Evolutionary conservation across 352 stramenopile species (phyloP).

Genomic region (Phytophthora aleatoria): DNA sequence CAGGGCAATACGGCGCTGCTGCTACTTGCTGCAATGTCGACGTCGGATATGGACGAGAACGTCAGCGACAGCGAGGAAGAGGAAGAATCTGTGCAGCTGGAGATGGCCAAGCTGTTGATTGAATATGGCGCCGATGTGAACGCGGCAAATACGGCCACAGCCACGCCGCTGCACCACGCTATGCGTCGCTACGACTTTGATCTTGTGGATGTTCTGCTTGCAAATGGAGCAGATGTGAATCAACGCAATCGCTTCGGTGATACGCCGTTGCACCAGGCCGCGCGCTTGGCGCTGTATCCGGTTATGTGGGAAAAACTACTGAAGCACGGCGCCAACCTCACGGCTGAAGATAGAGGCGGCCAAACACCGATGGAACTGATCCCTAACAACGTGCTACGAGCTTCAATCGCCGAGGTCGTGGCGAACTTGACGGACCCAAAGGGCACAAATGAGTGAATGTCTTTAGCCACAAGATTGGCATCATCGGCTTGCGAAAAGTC

Average conservation of each 20-base stretch:
- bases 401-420: conserved; percentile 26
- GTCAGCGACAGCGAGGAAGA: conserved; percentile 25
- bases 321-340: conserved; percentile 26
- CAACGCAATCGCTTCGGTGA: conserved; percentile 38
- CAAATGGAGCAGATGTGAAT: conserved; percentile 36
- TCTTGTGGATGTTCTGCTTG: conserved; percentile 38
- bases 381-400: conserved; percentile 31
- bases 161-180: conserved; percentile 33
- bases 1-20: conserved; percentile 37
- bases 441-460: not conserved
- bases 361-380: conserved; percentile 41
- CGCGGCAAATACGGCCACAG: conserved; percentile 21
- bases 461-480: too few relatives aligned
- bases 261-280: conserved; percentile 39
- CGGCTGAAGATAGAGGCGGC: conserved; percentile 22
- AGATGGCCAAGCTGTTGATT: conserved; percentile 33
- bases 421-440: conserved; percentile 8
- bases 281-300: conserved; percentile 31
- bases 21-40: conserved; percentile 29
- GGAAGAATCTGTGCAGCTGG: conserved; percentile 26
- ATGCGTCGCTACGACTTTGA: conserved; percentile 41
- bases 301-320: conserved; percentile 39
- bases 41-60: conserved; percentile 38
- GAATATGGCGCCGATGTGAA: conserved; percentile 36
- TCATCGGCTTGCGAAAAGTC: too few relatives aligned